Percentiles rank a stretch among this genome's conserved stretches.
These are phyloP conservation scores for Ochromonas danica DNA, from an alignment of 108 stramenopile species.

Conservation along the genomic window DNA sequence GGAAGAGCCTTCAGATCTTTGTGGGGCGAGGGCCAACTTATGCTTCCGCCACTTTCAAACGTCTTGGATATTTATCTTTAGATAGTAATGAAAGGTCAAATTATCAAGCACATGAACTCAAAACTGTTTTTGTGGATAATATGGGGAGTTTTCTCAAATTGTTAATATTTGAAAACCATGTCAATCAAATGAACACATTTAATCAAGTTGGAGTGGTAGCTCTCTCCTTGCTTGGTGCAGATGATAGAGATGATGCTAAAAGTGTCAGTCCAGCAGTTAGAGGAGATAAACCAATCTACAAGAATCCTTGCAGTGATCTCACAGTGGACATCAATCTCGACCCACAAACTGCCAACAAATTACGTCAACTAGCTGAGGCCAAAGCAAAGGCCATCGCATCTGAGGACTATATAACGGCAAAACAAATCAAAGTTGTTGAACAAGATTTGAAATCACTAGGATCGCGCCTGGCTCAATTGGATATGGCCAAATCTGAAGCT, in stretches of 20 bases:
- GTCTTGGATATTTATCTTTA: constrained; percentile 57
- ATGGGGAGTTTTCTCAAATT: constrained; percentile 53
- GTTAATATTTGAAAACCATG: constrained; percentile 59
- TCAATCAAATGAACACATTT: constrained; percentile 56
- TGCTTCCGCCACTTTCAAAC: constrained; percentile 42
- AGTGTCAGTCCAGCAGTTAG: not conserved
- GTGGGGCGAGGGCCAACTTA: constrained; percentile 51
- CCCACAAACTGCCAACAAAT: constrained; percentile 34
- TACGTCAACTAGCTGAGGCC: constrained; percentile 46
- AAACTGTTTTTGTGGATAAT: constrained; percentile 58
- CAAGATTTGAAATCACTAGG: constrained; percentile 23
- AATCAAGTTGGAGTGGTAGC: constrained; percentile 58
- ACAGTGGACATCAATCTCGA: constrained; percentile 54
- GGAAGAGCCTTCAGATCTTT: constrained; percentile 62
- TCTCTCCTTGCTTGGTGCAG: constrained; percentile 42
- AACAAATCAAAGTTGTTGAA: constrained; percentile 32
- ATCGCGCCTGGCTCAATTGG: constrained; percentile 26
- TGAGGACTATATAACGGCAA: constrained; percentile 62
- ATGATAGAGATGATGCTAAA: not conserved
- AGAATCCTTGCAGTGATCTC: constrained; percentile 38
- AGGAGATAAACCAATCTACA: not conserved
- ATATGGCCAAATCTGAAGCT: constrained; percentile 42
- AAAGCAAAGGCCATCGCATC: constrained; percentile 56
- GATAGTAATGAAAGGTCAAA: constrained; percentile 59
- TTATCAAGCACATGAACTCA: constrained; percentile 61